Percentiles rank a stretch among this genome's conserved stretches.
These are phyloP conservation scores for Talaromyces sp. DNA, from an alignment of 2,329 filamentous ascomycete genomes.

Conservation along the genomic window DNA sequence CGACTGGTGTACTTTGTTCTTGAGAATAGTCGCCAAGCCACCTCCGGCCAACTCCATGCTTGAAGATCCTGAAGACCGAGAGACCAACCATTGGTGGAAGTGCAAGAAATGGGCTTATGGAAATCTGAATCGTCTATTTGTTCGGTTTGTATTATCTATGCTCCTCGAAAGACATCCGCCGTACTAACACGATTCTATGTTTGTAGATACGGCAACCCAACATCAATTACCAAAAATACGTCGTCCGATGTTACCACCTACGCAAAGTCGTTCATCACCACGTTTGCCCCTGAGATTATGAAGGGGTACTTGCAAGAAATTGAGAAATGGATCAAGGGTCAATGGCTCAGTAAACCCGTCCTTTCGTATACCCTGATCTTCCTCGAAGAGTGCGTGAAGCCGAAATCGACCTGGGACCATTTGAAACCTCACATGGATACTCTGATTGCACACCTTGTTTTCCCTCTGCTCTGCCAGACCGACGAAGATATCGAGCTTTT, in stretches of 20 bases:
- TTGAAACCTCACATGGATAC: constrained; percentile 91
- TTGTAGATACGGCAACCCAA: constrained; percentile 79
- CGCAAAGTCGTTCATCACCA: constrained; percentile 83
- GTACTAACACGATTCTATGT: not conserved
- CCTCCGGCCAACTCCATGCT: constrained; percentile 72
- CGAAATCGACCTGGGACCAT: constrained; percentile 93
- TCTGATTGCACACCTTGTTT: constrained; percentile 88
- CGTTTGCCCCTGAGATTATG: constrained; percentile 91
- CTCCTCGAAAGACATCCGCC: constrained; percentile 5
- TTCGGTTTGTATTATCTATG: constrained; percentile 56
- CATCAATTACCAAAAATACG: constrained; percentile 66
- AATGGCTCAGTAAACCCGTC: constrained; percentile 92
- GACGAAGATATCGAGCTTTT: constrained; percentile 92
- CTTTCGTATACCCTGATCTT: constrained; percentile 91
- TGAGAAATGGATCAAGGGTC: constrained; percentile 95
- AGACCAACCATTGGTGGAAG: constrained; percentile 98
- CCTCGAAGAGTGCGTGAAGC: constrained; percentile 94
- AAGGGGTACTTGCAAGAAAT: constrained; percentile 92
- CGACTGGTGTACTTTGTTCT: constrained; percentile 92
- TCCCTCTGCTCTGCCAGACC: constrained; percentile 88
- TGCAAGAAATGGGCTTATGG: constrained; percentile 99
- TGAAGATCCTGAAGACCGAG: constrained; percentile 77
- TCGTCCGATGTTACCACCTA: constrained; percentile 72
- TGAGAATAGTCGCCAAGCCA: constrained; percentile 80
- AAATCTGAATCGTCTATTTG: constrained; percentile 91